Evolutionary conservation across 495 filamentous ascomycete species (phyloP), one percentile per base, ranked within the genome.

Genomic region (Neurospora sp.): DNA sequence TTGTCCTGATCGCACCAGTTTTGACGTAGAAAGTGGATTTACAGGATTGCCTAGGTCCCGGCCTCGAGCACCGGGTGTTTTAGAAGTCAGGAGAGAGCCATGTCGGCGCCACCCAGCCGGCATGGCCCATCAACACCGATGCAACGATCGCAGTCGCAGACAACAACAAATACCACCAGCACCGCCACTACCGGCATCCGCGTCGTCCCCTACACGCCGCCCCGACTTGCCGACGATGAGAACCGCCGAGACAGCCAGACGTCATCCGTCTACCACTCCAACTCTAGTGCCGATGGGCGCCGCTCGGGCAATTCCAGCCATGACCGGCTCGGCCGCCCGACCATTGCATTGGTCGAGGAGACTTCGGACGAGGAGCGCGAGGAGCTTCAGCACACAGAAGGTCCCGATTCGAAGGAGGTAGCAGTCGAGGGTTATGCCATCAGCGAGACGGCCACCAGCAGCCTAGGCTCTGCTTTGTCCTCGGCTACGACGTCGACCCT

Each of bases 121-220:
- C 78, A 80, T 77, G 78, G 77, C 78, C 78, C 69, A 72, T 69
- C 79, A 35, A 75, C 76, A 74, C 87, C 89, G 65, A 82, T 90
- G 71, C 85, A 89, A 76, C 85, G 88, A 72, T 84, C 84, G 22
- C 80, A 85, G 41, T 89, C 89, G 74, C 82, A 88, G 73, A 85
- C 53, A 27, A 79, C 76, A 89, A 89, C 77, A 81, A 80, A 39
- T 77, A 79, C 53, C 6, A 35, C 53, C 53, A 65, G 53, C 14
- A 65, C 53, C 53, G 53, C 53, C 14, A 35, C 53, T 18, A 65
- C 53, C 9, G 82, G 81, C 68, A 83, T 88, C 74, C 83, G 86
- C 72, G 80, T 89, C 76, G 79, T 91, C 74, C 88, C 85, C 16
- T 85, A 84, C 71, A 83, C 85, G 16, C 86, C 86, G 38, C 83